phyloP scores from a whole-genome alignment of 805 yeast genomes.

The Teunomyces gatunensis region DNA sequence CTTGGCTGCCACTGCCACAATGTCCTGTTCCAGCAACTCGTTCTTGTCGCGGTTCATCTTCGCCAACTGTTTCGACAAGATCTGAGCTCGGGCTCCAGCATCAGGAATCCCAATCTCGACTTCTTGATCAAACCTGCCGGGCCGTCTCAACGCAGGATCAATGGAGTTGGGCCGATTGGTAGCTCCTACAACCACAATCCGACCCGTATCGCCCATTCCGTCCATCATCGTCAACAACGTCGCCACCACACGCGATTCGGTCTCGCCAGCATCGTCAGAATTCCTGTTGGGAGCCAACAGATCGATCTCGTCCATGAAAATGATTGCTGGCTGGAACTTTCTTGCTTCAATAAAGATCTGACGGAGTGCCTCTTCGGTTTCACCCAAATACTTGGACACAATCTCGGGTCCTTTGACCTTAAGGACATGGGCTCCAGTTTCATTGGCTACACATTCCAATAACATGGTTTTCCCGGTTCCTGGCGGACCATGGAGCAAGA shows the following conservation, averaged over 20 bases:
- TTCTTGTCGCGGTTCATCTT: constrained; percentile 48
- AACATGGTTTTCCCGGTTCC: constrained; percentile 97
- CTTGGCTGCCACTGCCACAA: constrained; percentile 62
- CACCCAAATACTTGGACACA: constrained; percentile 90
- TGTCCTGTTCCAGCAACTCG: constrained; percentile 50
- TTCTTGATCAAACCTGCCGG: constrained; percentile 88
- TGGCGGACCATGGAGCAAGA: constrained; percentile 92
- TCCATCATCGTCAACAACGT: constrained; percentile 82
- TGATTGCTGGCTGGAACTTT: constrained; percentile 80
- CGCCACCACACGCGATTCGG: constrained; percentile 87
- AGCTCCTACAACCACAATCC: constrained; percentile 70
- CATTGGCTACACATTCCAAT: constrained; percentile 76
- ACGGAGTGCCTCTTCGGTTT: constrained; percentile 84
- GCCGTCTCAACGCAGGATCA: constrained; percentile 74
- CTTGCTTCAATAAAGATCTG: constrained; percentile 82
- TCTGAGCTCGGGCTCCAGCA: constrained; percentile 70
- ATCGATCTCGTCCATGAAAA: constrained; percentile 91
- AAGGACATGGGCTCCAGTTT: constrained; percentile 76
- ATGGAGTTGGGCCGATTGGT: constrained; percentile 69
- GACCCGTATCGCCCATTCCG: constrained; percentile 63
- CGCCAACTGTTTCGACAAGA: constrained; percentile 59
- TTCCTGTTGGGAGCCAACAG: constrained; percentile 84
- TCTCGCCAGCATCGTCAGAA: constrained; percentile 85
- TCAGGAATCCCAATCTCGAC: constrained; percentile 93
- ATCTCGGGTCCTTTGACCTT: constrained; percentile 89